These are phyloP conservation scores for Miamiensis avidus DNA, from an alignment of 169 alveolate genomes.

Conservation along the genomic window DNA sequence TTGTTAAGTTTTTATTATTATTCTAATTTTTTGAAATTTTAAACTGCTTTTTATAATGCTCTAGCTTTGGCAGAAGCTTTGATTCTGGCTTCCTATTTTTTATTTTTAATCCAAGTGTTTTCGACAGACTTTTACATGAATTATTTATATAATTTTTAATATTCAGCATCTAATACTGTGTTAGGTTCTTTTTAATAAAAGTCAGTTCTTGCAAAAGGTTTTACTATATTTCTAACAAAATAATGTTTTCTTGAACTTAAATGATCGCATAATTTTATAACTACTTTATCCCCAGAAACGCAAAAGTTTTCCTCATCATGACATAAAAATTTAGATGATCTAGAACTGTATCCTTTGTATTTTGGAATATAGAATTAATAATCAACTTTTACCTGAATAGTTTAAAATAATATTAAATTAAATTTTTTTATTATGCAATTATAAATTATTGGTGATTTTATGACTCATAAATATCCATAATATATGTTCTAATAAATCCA, in stretches of 20 bases:
- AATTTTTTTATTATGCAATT: not conserved
- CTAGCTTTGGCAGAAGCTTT: conserved; percentile 20
- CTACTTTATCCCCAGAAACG: conserved; percentile 49
- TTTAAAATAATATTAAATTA: not conserved
- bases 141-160: conserved; percentile 24
- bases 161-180: conserved; percentile 6
- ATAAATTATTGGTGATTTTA: not conserved
- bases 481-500: not conserved
- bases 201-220: conserved; percentile 26
- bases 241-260: conserved; percentile 31
- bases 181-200: conserved; percentile 15
- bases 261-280: conserved; percentile 35
- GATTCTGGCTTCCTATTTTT: conserved; percentile 14
- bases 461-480: no score
- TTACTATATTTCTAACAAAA: conserved; percentile 44
- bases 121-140: not conserved
- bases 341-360: conserved; percentile 20
- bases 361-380: conserved; percentile 28
- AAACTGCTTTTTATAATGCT: conserved; percentile 15
- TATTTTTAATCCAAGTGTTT: conserved; percentile 16
- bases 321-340: conserved; percentile 20
- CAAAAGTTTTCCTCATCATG: conserved; percentile 55
- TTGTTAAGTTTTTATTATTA: not conserved
- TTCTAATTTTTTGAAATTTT: conserved; percentile 16
- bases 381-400: conserved; percentile 30